phyloP scores from a whole-genome alignment of 306 rosid species.

The Albizia julibrissin region DNA sequence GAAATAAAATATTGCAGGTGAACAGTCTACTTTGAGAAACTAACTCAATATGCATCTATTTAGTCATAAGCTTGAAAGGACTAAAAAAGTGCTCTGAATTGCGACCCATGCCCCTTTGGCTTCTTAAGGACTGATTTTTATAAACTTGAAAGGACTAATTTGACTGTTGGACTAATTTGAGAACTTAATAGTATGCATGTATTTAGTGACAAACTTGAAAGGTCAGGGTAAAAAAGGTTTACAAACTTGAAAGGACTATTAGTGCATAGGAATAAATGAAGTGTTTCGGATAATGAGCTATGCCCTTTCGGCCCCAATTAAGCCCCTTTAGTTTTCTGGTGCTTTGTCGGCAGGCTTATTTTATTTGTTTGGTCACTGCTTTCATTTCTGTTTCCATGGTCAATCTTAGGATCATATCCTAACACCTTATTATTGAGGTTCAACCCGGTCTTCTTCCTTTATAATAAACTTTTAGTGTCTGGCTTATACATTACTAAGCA shows the following conservation, averaged over 20 bases:
- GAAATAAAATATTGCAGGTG: background rate
- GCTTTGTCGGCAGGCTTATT: background rate
- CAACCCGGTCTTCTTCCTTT: background rate
- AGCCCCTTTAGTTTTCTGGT: background rate
- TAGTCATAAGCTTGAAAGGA: background rate
- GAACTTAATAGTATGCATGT: too few species aligned
- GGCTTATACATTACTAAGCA: background rate
- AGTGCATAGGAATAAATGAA: background rate
- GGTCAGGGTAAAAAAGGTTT: background rate
- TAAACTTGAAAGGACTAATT: background rate
- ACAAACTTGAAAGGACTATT: background rate
- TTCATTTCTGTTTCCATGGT: background rate
- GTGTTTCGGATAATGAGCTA: background rate
- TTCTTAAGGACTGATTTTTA: background rate
- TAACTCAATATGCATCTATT: background rate
- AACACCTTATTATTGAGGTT: background rate
- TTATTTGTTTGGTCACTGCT: background rate
- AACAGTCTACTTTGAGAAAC: background rate
- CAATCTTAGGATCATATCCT: background rate
- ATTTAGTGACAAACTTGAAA: background rate
- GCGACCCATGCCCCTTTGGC: background rate
- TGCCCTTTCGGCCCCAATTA: background rate
- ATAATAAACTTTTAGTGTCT: background rate
- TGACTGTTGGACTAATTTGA: background rate
- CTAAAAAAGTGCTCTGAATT: background rate